Conservation (phyloP, 306 rosid genomes). For the Cajanus cajan region DNA sequence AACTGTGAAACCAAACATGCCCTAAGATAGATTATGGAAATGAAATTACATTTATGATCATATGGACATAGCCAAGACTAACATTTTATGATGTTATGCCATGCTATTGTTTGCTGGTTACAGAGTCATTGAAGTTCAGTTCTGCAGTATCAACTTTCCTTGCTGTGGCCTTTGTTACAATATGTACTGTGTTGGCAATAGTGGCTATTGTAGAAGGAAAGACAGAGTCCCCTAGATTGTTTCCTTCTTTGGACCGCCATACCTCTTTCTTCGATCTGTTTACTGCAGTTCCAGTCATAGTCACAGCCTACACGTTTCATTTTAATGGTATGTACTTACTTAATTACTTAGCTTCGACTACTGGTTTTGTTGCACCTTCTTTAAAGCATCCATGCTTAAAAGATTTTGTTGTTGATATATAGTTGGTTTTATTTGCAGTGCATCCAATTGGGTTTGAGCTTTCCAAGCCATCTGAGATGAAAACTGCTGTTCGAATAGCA, state of each 20-base stretch:
- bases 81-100: background rate
- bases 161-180: constrained; percentile 80
- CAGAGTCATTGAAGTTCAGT: constrained; percentile 82
- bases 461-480: constrained; percentile 70
- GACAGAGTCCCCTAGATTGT: constrained; percentile 55
- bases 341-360: background rate
- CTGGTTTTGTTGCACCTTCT: background rate
- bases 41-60: too few relatives aligned
- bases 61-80: background rate
- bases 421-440: constrained; percentile 48
- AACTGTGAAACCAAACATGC: too few relatives aligned
- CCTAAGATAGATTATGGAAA: too few relatives aligned
- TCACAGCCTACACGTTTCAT: constrained; percentile 96
- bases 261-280: constrained; percentile 85
- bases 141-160: constrained; percentile 73
- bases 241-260: constrained; percentile 62
- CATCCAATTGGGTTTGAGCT: constrained; percentile 94
- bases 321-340: constrained; percentile 85
- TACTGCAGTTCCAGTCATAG: constrained; percentile 88
- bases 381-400: background rate
- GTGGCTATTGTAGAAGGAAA: constrained; percentile 61
- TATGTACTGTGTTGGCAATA: constrained; percentile 72
- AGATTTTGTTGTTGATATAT: background rate
- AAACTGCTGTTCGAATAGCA: constrained; percentile 64
- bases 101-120: background rate